Evolutionary conservation across 805 yeast genomes (phyloP).

Genomic region (Ogataea allantospora): DNA sequence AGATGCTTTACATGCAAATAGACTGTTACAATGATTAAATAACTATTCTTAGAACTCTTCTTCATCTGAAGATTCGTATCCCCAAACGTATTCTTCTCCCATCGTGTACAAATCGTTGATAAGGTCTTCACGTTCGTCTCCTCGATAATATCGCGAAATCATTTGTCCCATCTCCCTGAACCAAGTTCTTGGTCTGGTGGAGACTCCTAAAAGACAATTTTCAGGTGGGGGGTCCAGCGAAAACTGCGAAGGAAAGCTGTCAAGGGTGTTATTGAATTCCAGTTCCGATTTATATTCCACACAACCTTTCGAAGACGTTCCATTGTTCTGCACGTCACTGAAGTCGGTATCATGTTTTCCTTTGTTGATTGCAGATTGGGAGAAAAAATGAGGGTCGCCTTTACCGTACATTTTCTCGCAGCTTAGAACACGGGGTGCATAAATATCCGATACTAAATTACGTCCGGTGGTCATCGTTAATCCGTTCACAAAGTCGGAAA

Average conservation of each 20-base stretch:
- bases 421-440: constrained; percentile 8
- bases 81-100: constrained; percentile 48
- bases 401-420: constrained; percentile 4
- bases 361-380: constrained; percentile 24
- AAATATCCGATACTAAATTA: constrained; percentile 19
- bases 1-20: constrained; percentile 7
- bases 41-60: constrained; percentile 27
- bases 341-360: not conserved
- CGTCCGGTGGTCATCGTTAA: constrained; percentile 43
- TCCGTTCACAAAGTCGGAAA: constrained; percentile 44
- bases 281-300: constrained; percentile 12
- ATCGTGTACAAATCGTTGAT: constrained; percentile 46
- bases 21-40: constrained; percentile 7
- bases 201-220: constrained; percentile 20
- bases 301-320: constrained; percentile 1
- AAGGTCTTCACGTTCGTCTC: constrained; percentile 55
- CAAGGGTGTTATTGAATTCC: constrained; percentile 21
- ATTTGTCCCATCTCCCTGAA: constrained; percentile 26
- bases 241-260: constrained; percentile 35
- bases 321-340: not conserved
- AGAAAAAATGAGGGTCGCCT: constrained; percentile 24
- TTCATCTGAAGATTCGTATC: constrained; percentile 47
- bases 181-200: constrained; percentile 25
- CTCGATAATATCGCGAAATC: constrained; percentile 28
- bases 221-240: constrained; percentile 7